phyloP scores from a whole-genome alignment of 2,329 filamentous ascomycete genomes.

The Exophiala alcalophila region DNA sequence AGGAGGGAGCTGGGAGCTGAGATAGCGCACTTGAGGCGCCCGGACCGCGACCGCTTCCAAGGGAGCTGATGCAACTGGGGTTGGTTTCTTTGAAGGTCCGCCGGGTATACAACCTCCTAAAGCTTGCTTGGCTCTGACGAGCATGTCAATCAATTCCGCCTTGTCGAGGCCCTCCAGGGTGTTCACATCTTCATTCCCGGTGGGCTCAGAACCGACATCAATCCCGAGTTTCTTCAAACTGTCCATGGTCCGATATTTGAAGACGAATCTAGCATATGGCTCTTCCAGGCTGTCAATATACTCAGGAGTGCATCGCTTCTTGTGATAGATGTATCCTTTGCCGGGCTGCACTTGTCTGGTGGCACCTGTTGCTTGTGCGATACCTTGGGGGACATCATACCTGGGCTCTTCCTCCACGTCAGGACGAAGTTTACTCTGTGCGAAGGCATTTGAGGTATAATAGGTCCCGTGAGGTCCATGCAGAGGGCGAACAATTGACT shows the following conservation, averaged over 20 bases:
- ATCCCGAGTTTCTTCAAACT: conserved; percentile 25
- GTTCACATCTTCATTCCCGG: conserved; percentile 22
- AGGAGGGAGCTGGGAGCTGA: conserved; percentile 25
- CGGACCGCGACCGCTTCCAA: conserved; percentile 22
- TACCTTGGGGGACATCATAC: conserved; percentile 28
- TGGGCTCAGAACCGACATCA: conserved; percentile 24
- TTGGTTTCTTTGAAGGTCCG: conserved; percentile 9
- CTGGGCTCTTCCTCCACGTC: conserved; percentile 29
- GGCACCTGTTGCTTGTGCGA: conserved; percentile 17
- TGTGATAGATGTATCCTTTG: conserved; percentile 32
- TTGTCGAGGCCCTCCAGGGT: conserved; percentile 25
- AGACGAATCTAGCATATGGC: conserved; percentile 36
- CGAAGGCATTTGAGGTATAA: conserved; percentile 18
- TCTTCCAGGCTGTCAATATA: conserved; percentile 35
- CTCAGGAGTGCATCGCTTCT: conserved; percentile 31
- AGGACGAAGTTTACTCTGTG: conserved; percentile 3
- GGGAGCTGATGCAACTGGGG: conserved; percentile 2
- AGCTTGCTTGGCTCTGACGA: conserved; percentile 25
- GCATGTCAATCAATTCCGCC: conserved; percentile 27
- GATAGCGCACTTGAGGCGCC: conserved; percentile 20
- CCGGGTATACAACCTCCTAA: conserved; percentile 24
- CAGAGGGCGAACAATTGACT: conserved; percentile 10
- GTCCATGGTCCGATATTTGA: conserved; percentile 34
- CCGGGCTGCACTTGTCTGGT: conserved; percentile 36
- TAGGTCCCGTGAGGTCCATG: conserved; percentile 31